Conservation (phyloP, 306 rosid species). For the Malus sieversii region DNA sequence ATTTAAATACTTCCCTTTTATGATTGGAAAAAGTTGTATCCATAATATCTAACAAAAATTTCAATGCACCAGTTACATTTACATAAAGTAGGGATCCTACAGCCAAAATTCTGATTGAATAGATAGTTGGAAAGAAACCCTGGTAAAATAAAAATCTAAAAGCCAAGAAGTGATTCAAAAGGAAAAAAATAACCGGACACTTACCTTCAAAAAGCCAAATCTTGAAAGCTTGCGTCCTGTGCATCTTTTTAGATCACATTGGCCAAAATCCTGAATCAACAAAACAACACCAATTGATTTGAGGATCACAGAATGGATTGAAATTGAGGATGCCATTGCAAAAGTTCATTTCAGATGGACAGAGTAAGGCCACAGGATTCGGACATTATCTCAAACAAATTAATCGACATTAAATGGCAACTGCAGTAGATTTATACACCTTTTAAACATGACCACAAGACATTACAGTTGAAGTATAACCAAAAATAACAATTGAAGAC, state of each 20-base stretch:
- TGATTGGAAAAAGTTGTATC: background rate
- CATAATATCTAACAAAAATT: background rate
- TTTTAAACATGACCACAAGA: background rate
- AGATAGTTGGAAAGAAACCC: background rate
- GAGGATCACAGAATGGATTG: background rate
- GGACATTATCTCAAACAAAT: background rate
- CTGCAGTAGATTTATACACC: background rate
- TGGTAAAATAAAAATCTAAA: background rate
- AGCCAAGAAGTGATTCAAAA: background rate
- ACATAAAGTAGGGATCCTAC: background rate
- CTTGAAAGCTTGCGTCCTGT: constrained; percentile 95
- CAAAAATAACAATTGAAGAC: background rate
- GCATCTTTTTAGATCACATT: constrained; percentile 87
- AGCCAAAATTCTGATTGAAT: background rate
- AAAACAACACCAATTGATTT: constrained; percentile 20
- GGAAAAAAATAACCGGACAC: constrained; percentile 24
- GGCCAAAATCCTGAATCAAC: constrained; percentile 78
- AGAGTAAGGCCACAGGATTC: background rate
- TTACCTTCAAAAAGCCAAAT: constrained; percentile 64
- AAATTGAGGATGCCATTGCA: background rate
- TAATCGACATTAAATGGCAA: background rate
- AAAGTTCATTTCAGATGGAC: background rate
- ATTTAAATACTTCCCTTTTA: background rate
- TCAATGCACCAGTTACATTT: background rate
- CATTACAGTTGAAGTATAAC: background rate